Evolutionary conservation across 331 rosid genomes (phyloP).

Genomic region (Quercus phellos): DNA sequence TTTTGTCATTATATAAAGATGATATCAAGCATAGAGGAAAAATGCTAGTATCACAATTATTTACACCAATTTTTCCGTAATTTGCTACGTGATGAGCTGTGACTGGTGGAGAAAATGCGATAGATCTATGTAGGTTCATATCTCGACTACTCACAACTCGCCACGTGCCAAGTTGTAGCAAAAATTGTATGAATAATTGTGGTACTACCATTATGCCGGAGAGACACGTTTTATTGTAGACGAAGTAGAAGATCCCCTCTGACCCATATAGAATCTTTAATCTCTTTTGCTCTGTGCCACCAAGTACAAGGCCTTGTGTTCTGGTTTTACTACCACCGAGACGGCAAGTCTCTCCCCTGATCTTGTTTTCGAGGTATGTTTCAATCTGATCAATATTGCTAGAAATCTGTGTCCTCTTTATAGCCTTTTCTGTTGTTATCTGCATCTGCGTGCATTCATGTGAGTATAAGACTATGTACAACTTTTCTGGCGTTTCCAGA

Average conservation of each 20-base stretch:
- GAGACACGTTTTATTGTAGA: no score
- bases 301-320: background rate
- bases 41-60: no score
- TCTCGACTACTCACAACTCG: no score
- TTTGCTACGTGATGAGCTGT: no score
- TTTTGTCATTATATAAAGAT: no score
- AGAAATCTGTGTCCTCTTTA: background rate
- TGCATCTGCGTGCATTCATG: background rate
- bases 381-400: background rate
- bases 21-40: no score
- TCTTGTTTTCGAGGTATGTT: background rate
- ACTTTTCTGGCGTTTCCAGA: background rate
- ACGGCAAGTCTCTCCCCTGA: background rate
- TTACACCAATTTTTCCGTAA: no score
- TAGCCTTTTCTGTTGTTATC: background rate
- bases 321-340: background rate
- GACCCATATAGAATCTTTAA: background rate
- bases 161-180: rapidly evolving
- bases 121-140: no score
- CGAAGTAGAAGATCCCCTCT: background rate
- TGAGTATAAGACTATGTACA: no score
- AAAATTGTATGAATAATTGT: no score
- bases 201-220: no score
- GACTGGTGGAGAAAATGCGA: no score
- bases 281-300: background rate